Base-by-base conservation (phyloP, 2,329 filamentous ascomycete genomes). In the Teratosphaeria pseudoeucalypti region DNA sequence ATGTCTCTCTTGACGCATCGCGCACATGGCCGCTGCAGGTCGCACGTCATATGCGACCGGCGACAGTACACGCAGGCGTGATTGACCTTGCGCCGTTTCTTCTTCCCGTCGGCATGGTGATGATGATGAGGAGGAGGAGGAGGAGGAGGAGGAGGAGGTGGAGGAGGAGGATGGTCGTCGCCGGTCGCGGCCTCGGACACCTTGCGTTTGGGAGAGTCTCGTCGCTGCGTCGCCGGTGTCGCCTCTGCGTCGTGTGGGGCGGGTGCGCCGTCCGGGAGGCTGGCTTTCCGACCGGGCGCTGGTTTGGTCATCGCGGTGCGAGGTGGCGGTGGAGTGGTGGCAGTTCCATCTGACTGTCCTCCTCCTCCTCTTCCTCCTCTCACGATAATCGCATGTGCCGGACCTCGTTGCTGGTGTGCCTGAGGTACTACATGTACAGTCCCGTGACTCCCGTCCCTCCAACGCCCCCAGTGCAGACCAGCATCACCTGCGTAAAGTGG, bases 1-100 rank as follows among this genome's bases (percentile, higher is more conserved):
- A 99, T 99, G 78, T 96, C 96, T 72, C 94, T 87, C 79, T 97
- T 99, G 77, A 97, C 90, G 80, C 94, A 99, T 77, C 94, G 85
- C 70, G 90, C 92, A 82, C 94, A 99, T 71, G 94, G 94, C 73
- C 94, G 87, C 79, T 95, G 90, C 57, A 80, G 75, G 68, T 81
- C 79, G 71, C 79, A 81, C 59, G 79, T 81, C 79, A 81, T 81
- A 68, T 81, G 79, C 73, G 78, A 80, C 67, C 79, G 76, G 68
- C 78, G 63, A 54, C 77, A 81, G 68, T 81, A 81, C 54, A 81
- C 77, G 70, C 79, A 81, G 54, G 79, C 79, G 73, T 81, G 79
- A 69, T 80, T 81, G 72, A 82, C 79, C 69, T 81, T 81, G 67
- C 78, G 74, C 62, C 78, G 74, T 73, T 80, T 81, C 73, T 79